Conservation (phyloP, 2,329 filamentous ascomycete species). For the Myriosclerotinia duriaeana region DNA sequence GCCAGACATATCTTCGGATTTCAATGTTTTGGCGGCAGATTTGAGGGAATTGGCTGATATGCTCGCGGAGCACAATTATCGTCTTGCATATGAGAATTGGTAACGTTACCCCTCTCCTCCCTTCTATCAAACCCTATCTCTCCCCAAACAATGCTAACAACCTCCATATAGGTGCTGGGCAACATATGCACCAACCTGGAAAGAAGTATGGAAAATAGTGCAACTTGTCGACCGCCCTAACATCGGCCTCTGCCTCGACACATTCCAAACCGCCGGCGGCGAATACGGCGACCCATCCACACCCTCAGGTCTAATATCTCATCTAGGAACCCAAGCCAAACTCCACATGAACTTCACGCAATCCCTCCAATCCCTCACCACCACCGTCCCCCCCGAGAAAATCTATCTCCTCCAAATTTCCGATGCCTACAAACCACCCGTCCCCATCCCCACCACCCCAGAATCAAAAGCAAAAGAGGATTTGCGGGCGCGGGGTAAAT, state of each 20-base stretch:
- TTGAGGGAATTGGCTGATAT: constrained; percentile 64
- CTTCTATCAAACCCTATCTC: not conserved
- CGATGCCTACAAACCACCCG: constrained; percentile 65
- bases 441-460: constrained; percentile 50
- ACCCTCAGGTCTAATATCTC: constrained; percentile 56
- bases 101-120: not conserved
- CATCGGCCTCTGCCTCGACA: constrained; percentile 73
- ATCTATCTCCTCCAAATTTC: constrained; percentile 74
- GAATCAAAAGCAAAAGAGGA: constrained; percentile 45
- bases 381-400: constrained; percentile 63
- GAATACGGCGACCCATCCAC: constrained; percentile 74
- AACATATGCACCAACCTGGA: constrained; percentile 67
- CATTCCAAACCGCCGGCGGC: constrained; percentile 70
- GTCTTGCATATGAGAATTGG: constrained; percentile 76
- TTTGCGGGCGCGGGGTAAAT: constrained; percentile 59
- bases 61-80: constrained; percentile 55
- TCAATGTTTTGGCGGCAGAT: constrained; percentile 56
- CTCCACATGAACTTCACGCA: constrained; percentile 51
- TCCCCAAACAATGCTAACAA: not conserved
- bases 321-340: constrained; percentile 43
- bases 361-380: constrained; percentile 57
- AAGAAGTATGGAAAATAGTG: constrained; percentile 68
- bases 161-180: constrained; percentile 62
- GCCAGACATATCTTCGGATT: constrained; percentile 6
- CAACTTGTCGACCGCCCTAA: constrained; percentile 61